These are phyloP conservation scores for Xylaria sp. DNA, from an alignment of 2,329 filamentous ascomycete species.

Conservation along the genomic window DNA sequence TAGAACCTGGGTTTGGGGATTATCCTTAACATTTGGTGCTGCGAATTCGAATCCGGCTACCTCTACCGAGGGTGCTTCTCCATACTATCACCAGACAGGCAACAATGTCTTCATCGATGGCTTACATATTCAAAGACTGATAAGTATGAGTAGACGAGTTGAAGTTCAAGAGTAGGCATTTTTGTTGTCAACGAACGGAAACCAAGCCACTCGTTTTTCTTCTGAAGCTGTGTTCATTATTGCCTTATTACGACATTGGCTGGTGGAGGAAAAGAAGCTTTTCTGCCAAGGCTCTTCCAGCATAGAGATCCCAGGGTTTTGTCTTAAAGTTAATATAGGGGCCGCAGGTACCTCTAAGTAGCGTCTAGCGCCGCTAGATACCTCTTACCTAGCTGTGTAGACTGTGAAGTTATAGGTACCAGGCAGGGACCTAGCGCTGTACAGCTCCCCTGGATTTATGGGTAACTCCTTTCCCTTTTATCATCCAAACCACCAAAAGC, in stretches of 20 bases:
- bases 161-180: not conserved
- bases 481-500: not conserved
- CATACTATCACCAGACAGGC: not conserved
- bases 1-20: no score
- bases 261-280: no score
- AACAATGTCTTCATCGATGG: not conserved
- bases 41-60: not conserved
- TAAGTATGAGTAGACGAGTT: no score
- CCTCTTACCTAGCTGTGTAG: no score
- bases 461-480: not conserved
- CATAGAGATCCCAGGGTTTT: no score
- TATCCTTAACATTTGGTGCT: not conserved
- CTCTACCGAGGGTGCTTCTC: not conserved
- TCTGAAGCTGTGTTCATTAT: no score
- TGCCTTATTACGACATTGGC: no score
- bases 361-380: no score
- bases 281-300: no score
- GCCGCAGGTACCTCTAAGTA: not conserved
- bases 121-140: not conserved
- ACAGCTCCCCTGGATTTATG: not conserved
- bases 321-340: not conserved
- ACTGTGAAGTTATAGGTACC: not conserved
- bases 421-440: not conserved
- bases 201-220: no score
- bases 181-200: not conserved